Conservation (phyloP, 768 basidiomycete genomes). For the Lanmaoa rubissima region DNA sequence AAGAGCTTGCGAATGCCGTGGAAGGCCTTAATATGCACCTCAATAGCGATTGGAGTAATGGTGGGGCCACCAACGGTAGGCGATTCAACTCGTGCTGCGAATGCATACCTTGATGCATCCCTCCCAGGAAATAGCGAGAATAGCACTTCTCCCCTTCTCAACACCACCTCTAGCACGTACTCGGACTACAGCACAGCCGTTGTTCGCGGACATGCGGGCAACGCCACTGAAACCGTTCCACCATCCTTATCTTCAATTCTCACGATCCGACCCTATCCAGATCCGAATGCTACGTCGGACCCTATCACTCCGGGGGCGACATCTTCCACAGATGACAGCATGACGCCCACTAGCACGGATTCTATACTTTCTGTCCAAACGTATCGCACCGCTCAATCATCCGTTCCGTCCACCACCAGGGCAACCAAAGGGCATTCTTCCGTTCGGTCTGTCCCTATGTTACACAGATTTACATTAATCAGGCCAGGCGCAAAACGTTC, state of each 20-base stretch:
- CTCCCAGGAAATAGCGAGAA: conserved; percentile 36
- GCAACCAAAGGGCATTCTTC: conserved; percentile 82
- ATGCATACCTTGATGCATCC: conserved; percentile 12
- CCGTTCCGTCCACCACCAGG: conserved; percentile 49
- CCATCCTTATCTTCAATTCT: conserved; percentile 71
- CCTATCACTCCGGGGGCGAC: conserved; percentile 39
- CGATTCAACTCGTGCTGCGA: conserved; percentile 3
- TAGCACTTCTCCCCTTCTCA: conserved; percentile 57
- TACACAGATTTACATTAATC: conserved; percentile 86
- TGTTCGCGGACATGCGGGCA: conserved; percentile 48
- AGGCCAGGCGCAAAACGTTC: conserved; percentile 70
- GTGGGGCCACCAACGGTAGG: conserved; percentile 36
- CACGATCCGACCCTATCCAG: conserved; percentile 59
- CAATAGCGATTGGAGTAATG: conserved; percentile 43
- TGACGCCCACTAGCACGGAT: conserved; percentile 41
- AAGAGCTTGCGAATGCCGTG: conserved; percentile 65
- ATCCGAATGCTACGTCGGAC: conserved; percentile 46
- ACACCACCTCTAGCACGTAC: conserved; percentile 40
- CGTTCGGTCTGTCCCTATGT: conserved; percentile 51
- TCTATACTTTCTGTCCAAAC: conserved; percentile 57
- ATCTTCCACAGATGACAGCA: conserved; percentile 26
- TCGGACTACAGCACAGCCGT: conserved; percentile 74
- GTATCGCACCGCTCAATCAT: conserved; percentile 61
- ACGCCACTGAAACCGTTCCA: conserved; percentile 39
- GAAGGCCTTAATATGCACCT: conserved; percentile 51